Evolutionary conservation across 2,329 filamentous ascomycete genomes (phyloP), one percentile per base, ranked within the genome.

Genomic region (Botrytis fabae): DNA sequence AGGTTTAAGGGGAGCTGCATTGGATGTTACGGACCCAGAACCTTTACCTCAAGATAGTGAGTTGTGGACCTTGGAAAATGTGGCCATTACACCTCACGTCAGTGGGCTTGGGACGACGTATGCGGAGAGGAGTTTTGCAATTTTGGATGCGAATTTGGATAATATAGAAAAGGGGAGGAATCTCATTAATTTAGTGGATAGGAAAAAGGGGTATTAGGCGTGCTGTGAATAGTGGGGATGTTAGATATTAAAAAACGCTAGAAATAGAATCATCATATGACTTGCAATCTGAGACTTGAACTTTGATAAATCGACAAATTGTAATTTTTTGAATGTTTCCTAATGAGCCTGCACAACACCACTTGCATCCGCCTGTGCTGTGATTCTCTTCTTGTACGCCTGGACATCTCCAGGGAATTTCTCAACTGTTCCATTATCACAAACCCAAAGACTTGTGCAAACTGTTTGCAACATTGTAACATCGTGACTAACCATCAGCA

Each of bases 401-500:
- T 97, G 93, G 70, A 99, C 95, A 79, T 97, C 95, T 48, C 96
- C 96, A 75, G 92, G 90, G 84, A 99, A 99, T 85, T 98, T 95
- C 88, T 97, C 94, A 32, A 99, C 95, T 1, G 92, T 96, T 16
- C 96, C 96, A 74, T 92, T 87, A 82, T 99, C 96, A 81, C 96
- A 99, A 75, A 99, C 95, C 96, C 96, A 99, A 80, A 99, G 84
- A 81, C 91, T 96, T 69, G 87, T 96, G 83, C 96, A 99, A 54
- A 99, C 96, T 70, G 93, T 97, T 85, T 97, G 94, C 82, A 99
- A 83, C 94, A 99, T 98, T 1, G 96, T 98, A 71, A 99, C 96
- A 81, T 99, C 96, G 92, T 99, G 96, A 80, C 93, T 97, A 73
- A 99, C 96, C 94, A 99, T 98, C 79, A 99, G 85, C 72, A 99